Conservation (phyloP, 2,329 filamentous ascomycete genomes). For the Juglanconis oblonga region DNA sequence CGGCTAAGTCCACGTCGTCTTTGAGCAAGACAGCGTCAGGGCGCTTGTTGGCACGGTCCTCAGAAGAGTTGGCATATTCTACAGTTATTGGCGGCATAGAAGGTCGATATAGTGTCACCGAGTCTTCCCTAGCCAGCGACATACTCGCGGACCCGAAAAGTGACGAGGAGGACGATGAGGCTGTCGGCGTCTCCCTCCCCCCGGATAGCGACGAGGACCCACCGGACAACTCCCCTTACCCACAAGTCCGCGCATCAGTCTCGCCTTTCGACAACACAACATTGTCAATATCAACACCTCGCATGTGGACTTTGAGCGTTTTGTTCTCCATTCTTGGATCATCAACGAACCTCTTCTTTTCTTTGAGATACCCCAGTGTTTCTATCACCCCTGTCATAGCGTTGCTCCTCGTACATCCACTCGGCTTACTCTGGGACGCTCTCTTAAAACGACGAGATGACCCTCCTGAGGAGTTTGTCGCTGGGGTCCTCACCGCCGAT, state of each 20-base stretch:
- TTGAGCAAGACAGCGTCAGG: constrained; percentile 9
- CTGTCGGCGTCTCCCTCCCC: constrained; percentile 31
- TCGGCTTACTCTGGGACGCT: constrained; percentile 77
- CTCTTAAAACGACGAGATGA: constrained; percentile 63
- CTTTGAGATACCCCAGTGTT: constrained; percentile 84
- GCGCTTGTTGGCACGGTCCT: constrained; percentile 26
- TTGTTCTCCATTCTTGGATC: constrained; percentile 79
- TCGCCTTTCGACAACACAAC: constrained; percentile 70
- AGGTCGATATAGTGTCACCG: constrained; percentile 49
- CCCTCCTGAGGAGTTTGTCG: constrained; percentile 45
- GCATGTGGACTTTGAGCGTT: constrained; percentile 82
- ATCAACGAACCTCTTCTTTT: constrained; percentile 85
- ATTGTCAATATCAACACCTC: constrained; percentile 81
- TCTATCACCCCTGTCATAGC: constrained; percentile 88
- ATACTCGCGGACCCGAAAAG: constrained; percentile 41
- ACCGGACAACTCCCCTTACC: constrained; percentile 70
- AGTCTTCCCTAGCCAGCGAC: constrained; percentile 44
- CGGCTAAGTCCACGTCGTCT: constrained; percentile 11
- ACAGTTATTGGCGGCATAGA: constrained; percentile 52
- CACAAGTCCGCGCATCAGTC: constrained; percentile 78
- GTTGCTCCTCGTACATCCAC: constrained; percentile 77
- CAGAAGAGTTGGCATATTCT: constrained; percentile 50
- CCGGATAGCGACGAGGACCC: constrained; percentile 48
- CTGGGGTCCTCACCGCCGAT: constrained; percentile 32
- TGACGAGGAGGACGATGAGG: constrained; percentile 29